Percentiles rank a stretch among this genome's conserved stretches.
phyloP scores from a whole-genome alignment of 345 rosid species.

The Litchi chinensis region DNA sequence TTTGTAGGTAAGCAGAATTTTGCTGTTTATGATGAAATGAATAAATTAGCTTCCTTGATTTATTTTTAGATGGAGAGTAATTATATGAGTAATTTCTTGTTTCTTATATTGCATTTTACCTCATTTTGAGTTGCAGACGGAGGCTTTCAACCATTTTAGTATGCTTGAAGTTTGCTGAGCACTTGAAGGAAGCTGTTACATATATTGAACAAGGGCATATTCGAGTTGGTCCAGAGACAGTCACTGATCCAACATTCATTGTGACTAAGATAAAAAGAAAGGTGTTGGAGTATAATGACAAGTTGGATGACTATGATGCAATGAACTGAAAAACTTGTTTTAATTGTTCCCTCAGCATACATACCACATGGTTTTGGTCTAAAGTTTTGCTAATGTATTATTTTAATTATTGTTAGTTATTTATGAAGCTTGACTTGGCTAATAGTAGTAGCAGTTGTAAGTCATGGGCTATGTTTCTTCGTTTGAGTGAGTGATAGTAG shows the following conservation, averaged over 20 bases:
- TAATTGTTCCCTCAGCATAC: background rate
- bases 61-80: no score
- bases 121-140: constrained; percentile 47
- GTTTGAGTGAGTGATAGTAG: no score
- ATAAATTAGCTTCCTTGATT: no score
- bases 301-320: constrained; percentile 83
- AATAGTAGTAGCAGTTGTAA: no score
- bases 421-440: no score
- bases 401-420: no score
- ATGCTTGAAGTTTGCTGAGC: constrained; percentile 80
- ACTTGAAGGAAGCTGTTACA: constrained; percentile 82
- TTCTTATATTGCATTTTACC: background rate
- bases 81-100: background rate
- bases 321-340: constrained; percentile 45
- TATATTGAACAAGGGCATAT: constrained; percentile 93
- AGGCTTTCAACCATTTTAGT: constrained; percentile 72
- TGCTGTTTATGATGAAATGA: background rate
- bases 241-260: constrained; percentile 85
- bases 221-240: constrained; percentile 88
- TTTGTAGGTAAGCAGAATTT: constrained; percentile 62
- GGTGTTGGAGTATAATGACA: constrained; percentile 83
- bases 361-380: no score
- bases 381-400: no score
- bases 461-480: no score
- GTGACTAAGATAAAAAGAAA: constrained; percentile 87